phyloP scores from a whole-genome alignment of 805 yeast genomes.

The Starmera amethionina region DNA sequence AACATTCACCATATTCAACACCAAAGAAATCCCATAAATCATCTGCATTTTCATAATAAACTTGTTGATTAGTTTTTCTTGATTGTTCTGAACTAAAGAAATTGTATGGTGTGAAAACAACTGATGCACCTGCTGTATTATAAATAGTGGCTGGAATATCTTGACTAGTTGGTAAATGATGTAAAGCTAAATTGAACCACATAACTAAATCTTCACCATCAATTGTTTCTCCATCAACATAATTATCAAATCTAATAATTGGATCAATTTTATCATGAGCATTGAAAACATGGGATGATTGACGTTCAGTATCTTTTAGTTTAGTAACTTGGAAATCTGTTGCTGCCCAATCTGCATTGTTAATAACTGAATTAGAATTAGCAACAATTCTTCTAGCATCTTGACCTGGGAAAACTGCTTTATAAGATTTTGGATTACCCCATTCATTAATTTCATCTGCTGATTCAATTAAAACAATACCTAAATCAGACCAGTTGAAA shows the following conservation, averaged over 20 bases:
- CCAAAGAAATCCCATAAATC: constrained; percentile 18
- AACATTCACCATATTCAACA: constrained; percentile 11
- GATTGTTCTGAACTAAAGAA: constrained; percentile 18
- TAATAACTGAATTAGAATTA: constrained; percentile 8
- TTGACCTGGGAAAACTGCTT: constrained; percentile 14
- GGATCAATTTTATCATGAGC: constrained; percentile 17
- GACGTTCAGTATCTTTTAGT: constrained; percentile 17
- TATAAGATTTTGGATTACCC: constrained; percentile 21
- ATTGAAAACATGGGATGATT: constrained; percentile 14
- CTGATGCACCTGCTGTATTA: constrained; percentile 17
- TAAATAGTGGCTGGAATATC: constrained; percentile 21
- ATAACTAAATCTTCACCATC: constrained; percentile 19
- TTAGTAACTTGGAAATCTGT: constrained; percentile 14
- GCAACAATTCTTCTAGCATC: constrained; percentile 14
- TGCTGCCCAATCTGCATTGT: constrained; percentile 17
- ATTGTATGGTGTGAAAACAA: constrained; percentile 19
- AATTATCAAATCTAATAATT: constrained; percentile 12
- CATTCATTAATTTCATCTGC: constrained; percentile 14
- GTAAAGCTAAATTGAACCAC: constrained; percentile 21
- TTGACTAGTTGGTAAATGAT: constrained; percentile 21
- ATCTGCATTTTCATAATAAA: constrained; percentile 13
- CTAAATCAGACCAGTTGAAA: constrained; percentile 14
- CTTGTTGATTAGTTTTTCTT: constrained; percentile 15
- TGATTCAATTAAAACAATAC: constrained; percentile 17
- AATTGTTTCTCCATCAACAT: constrained; percentile 17